Evolutionary conservation across 805 yeast species (phyloP), one percentile per base, ranked within the genome.

Genomic region (Brettanomyces custersianus): DNA sequence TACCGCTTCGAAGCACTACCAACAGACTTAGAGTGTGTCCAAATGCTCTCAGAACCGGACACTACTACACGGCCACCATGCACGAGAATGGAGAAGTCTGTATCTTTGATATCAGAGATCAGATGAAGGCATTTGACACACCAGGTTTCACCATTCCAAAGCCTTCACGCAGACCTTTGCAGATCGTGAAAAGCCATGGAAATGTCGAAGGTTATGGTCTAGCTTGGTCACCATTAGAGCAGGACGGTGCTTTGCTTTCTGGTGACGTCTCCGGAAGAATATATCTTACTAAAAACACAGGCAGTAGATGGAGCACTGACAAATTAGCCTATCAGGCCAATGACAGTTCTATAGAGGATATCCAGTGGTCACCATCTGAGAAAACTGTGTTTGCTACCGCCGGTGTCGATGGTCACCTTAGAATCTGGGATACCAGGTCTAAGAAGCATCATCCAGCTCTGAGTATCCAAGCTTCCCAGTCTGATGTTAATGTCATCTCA

Each of bases 381-480:
- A 72, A 72, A 43, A 86, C 96, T 0, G 98, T 92, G 21, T 92
- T 92, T 56, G 95, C 96, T n/a, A 75, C 94, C 17, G 90, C 82
- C 30, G 96, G 95, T 12, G 71, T 82, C 40, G 98, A 92, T 54
- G 97, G 97, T 6, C 74, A 74, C 53, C 74, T 90, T 29, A 74
- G 96, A 47, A 83, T 92, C 49, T 92, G 98, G 98, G 98, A 92
- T 59, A 86, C 95, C 3, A 74, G 98, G 59, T 82, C 94, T 36
- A 84, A 85, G 63, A 80, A 84, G 53, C 95, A 86, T 57, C 78
- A 76, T 65, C 95, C 96, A 1, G 95, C 96, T 3, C 65, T 92
- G 40, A 79, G 86, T 28, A 86, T 86, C 25, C 66, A 61, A 38
- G 97, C 95, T 0, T 77, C 95, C 11, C 61, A 66, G 17, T 67